These are phyloP conservation scores for Trichoderma atrobrunneum DNA, from an alignment of 2,329 filamentous ascomycete genomes.

Conservation along the genomic window DNA sequence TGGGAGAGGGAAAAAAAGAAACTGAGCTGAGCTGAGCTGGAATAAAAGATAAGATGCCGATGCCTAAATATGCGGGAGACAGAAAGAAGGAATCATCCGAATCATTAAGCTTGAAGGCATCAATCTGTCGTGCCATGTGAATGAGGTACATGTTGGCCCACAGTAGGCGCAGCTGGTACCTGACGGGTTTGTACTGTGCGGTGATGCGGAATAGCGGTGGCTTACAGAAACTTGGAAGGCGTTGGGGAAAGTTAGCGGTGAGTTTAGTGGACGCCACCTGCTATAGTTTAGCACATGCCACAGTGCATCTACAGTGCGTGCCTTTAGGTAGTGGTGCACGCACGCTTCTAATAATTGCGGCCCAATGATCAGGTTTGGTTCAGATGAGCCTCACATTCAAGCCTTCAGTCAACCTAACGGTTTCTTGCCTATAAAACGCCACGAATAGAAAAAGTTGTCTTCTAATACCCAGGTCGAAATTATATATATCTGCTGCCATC, in stretches of 20 bases:
- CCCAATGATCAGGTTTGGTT: neutral
- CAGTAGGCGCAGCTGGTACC: neutral
- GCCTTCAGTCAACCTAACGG: neutral
- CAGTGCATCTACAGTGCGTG: neutral
- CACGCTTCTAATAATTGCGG: neutral
- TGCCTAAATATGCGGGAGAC: neutral
- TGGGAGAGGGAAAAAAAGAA: neutral
- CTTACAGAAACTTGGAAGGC: neutral
- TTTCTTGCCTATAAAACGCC: neutral
- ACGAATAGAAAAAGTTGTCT: neutral
- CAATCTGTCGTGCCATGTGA: neutral
- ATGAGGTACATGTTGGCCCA: neutral
- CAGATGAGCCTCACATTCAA: neutral
- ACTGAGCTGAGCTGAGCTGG: neutral
- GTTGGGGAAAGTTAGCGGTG: neutral
- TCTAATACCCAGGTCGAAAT: no score
- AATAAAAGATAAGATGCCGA: neutral
- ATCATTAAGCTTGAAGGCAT: neutral
- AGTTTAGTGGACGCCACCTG: neutral
- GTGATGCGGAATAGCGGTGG: neutral
- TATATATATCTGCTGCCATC: neutral
- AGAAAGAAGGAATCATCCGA: neutral
- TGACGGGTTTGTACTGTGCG: neutral
- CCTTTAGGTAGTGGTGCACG: neutral
- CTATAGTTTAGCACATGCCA: neutral